Percentiles rank a stretch among this genome's conserved stretches.
These are phyloP conservation scores for Pseudonitzschia multiseries DNA, from an alignment of 108 stramenopile species.

Conservation along the genomic window DNA sequence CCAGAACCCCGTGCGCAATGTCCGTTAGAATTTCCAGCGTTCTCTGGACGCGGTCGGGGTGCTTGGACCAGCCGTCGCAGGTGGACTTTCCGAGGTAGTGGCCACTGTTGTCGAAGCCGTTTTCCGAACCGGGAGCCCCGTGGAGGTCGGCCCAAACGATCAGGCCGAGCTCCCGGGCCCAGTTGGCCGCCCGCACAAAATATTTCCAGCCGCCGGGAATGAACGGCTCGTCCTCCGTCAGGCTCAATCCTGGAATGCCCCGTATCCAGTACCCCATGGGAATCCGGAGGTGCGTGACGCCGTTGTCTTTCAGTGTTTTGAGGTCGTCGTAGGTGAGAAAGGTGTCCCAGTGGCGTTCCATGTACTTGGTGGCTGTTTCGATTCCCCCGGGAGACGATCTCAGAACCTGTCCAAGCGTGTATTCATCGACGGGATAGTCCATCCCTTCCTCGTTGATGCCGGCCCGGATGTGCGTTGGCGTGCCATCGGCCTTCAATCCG, in stretches of 20 bases:
- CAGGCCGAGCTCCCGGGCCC: constrained; percentile 52
- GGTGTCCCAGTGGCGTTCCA: constrained; percentile 71
- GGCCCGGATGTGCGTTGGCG: background rate
- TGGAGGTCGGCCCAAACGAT: constrained; percentile 76
- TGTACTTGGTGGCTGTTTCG: constrained; percentile 40
- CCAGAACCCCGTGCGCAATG: constrained; percentile 41
- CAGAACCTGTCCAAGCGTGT: constrained; percentile 40
- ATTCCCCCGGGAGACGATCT: constrained; percentile 14
- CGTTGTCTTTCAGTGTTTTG: constrained; percentile 35
- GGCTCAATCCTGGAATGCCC: constrained; percentile 6
- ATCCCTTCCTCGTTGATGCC: constrained; percentile 5
- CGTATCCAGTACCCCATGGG: constrained; percentile 75
- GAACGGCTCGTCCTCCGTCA: constrained; percentile 46
- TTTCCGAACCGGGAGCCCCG: constrained; percentile 69
- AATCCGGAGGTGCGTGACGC: constrained; percentile 71
- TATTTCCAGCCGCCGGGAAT: constrained; percentile 62
- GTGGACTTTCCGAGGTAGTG: constrained; percentile 31
- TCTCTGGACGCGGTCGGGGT: constrained; percentile 43
- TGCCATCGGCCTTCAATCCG: background rate
- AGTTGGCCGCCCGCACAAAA: constrained; percentile 51
- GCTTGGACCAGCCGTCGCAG: constrained; percentile 43
- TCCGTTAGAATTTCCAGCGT: constrained; percentile 51
- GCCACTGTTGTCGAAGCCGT: constrained; percentile 75
- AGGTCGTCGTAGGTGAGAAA: constrained; percentile 65
- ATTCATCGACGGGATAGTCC: constrained; percentile 65